Conservation (phyloP, 257 asterid genomes). For the Anisodus acutangulus region DNA sequence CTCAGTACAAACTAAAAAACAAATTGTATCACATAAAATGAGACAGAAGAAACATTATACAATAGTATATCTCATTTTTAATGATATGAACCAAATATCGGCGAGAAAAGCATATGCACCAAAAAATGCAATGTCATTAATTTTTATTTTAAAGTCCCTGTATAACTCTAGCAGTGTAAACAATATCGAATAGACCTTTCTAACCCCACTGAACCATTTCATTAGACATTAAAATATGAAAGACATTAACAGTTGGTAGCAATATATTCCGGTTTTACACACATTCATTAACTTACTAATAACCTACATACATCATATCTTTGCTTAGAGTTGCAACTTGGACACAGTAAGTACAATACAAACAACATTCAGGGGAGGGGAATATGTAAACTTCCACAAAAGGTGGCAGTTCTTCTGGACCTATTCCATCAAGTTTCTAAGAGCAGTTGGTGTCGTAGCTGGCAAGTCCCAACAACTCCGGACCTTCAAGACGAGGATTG, state of each 20-base stretch:
- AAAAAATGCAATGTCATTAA: too few relatives aligned
- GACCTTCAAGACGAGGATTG: slow-evolving; percentile 35
- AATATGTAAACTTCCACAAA: slow-evolving; percentile 21
- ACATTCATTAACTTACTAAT: neutral
- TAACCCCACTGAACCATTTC: slow-evolving; percentile 29
- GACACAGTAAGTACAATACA: slow-evolving; percentile 22
- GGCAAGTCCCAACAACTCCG: slow-evolving; percentile 35
- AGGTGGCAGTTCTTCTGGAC: neutral
- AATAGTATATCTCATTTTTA: too few relatives aligned
- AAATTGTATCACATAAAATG: too few relatives aligned
- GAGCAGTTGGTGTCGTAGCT: slow-evolving; percentile 33
- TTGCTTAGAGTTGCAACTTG: neutral
- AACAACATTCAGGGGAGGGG: slow-evolving; percentile 21
- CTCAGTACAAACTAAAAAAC: too few relatives aligned
- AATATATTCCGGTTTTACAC: slow-evolving; percentile 10
- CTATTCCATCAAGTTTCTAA: slow-evolving; percentile 13
- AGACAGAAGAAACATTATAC: too few relatives aligned
- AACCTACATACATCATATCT: slow-evolving; percentile 20
- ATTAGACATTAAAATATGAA: neutral
- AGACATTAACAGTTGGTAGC: neutral
- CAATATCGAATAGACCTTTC: neutral
- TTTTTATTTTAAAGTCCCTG: too few relatives aligned
- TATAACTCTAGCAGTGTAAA: neutral
- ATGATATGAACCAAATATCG: too few relatives aligned
- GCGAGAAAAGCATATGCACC: too few relatives aligned